These are phyloP conservation scores for Porogramme epimiltina DNA, from an alignment of 1,284 basidiomycete genomes.

Conservation along the genomic window DNA sequence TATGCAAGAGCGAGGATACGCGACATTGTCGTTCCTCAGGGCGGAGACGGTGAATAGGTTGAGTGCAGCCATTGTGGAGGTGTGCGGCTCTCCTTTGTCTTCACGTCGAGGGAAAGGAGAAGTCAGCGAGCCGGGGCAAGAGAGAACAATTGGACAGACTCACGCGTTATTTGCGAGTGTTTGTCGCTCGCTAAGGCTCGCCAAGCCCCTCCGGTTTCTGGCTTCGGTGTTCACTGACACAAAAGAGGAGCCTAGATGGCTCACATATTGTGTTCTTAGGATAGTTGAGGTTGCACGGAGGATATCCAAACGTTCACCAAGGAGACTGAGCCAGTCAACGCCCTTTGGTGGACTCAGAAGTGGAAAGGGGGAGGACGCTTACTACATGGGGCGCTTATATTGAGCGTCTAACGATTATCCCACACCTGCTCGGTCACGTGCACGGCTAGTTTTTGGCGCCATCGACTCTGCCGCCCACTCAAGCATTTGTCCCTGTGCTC, in stretches of 20 bases:
- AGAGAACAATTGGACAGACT: constrained; percentile 23
- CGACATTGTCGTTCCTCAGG: constrained; percentile 26
- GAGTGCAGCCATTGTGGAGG: constrained; percentile 13
- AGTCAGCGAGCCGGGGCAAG: neutral
- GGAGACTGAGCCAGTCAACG: too few species aligned
- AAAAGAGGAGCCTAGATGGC: constrained; percentile 3
- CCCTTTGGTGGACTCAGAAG: too few species aligned
- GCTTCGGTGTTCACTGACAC: constrained; percentile 3
- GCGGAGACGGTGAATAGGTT: constrained; percentile 5
- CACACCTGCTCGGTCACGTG: neutral
- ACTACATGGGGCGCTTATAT: too few species aligned
- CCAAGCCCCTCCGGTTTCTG: neutral
- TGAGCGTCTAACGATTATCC: too few species aligned
- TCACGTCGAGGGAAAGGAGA: constrained; percentile 5
- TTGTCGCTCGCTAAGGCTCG: constrained; percentile 10
- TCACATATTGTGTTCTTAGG: neutral
- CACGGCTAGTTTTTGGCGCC: constrained; percentile 4
- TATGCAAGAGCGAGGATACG: too few species aligned
- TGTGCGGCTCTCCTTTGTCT: constrained; percentile 20
- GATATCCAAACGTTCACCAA: neutral
- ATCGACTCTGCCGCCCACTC: neutral
- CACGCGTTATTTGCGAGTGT: constrained; percentile 21
- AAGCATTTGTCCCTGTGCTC: constrained; percentile 5
- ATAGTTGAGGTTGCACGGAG: neutral
- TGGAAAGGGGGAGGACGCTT: too few species aligned